Conservation (phyloP, 1,284 basidiomycete species). For the Neolentinus lepideus region DNA sequence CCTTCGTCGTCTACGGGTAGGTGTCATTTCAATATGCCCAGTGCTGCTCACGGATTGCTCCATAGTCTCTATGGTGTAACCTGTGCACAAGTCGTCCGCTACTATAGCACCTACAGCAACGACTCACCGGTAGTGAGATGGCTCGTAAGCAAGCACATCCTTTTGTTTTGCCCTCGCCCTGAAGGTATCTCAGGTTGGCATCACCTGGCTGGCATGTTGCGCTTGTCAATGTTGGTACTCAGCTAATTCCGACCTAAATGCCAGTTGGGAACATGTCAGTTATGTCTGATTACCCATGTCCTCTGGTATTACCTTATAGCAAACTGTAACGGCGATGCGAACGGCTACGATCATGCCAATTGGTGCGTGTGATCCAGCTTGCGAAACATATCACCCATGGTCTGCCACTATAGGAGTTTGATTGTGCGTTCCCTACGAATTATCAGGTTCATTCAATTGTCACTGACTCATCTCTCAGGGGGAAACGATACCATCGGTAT, state of each 20-base stretch:
- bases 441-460: no score
- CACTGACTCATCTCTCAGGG: neutral
- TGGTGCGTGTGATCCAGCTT: neutral
- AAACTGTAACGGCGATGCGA: neutral
- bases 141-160: neutral
- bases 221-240: neutral
- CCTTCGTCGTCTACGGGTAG: neutral
- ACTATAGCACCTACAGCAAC: neutral
- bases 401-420: neutral
- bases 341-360: neutral
- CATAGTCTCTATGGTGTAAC: neutral
- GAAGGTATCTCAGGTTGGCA: neutral
- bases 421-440: neutral
- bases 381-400: neutral
- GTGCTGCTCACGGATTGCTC: neutral
- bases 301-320: neutral
- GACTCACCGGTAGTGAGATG: neutral
- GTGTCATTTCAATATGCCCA: neutral
- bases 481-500: neutral
- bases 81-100: neutral
- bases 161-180: neutral
- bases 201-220: neutral
- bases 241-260: neutral
- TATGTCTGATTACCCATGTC: neutral
- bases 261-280: neutral